Conservation (phyloP, 176 grass and related monocot genomes). For the Rhynchospora breviuscula region DNA sequence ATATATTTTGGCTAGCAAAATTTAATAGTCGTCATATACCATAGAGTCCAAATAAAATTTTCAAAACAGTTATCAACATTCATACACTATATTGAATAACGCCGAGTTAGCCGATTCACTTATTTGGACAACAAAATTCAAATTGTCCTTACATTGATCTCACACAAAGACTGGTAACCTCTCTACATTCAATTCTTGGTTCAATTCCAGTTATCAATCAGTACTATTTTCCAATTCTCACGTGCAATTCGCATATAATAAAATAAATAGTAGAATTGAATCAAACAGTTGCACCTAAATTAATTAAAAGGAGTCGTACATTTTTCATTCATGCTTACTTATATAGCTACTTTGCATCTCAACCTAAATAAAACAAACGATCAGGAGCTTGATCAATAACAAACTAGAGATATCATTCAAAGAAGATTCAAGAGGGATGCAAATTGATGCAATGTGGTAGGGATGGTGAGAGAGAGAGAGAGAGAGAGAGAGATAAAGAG, state of each 20-base stretch:
- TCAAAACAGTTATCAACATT: not conserved
- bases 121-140: not conserved
- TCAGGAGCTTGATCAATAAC: not conserved
- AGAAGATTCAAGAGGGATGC: not conserved
- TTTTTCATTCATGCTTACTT: slow-evolving; percentile 21
- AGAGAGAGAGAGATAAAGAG: not conserved
- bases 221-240: slow-evolving; percentile 2
- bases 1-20: not conserved
- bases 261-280: slow-evolving; percentile 8
- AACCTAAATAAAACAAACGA: slow-evolving; percentile 15
- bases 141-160: not conserved
- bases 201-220: not conserved
- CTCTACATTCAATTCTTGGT: not conserved
- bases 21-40: not conserved
- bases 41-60: not conserved
- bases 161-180: not conserved
- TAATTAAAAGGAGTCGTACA: slow-evolving; percentile 15
- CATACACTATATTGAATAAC: not conserved
- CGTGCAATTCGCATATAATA: not conserved
- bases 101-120: too few species aligned
- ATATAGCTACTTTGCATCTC: slow-evolving; percentile 20
- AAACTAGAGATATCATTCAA: slow-evolving; percentile 12
- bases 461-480: not conserved
- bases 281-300: slow-evolving; percentile 18
- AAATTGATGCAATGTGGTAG: not conserved